phyloP scores from a whole-genome alignment of 768 basidiomycete genomes.

The Suillus ampliporus region DNA sequence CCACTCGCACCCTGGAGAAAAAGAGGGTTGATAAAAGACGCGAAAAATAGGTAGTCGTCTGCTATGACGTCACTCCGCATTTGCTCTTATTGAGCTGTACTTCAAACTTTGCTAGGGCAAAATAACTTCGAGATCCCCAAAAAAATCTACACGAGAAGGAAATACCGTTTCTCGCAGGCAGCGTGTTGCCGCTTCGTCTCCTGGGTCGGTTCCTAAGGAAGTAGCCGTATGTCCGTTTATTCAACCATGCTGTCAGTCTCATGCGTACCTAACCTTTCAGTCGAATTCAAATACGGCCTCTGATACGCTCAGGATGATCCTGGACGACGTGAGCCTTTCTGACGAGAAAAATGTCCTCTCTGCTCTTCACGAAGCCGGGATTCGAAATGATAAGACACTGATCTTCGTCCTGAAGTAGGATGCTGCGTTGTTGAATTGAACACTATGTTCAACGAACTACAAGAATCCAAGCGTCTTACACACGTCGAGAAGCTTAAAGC shows the following conservation, averaged over 20 bases:
- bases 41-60: not conserved
- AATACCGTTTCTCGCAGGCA: not conserved
- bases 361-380: not conserved
- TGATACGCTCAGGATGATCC: not conserved
- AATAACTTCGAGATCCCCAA: not conserved
- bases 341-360: not conserved
- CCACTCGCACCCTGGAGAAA: not conserved
- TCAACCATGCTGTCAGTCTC: not conserved
- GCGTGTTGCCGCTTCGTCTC: not conserved
- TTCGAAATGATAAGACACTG: not conserved
- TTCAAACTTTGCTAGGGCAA: not conserved
- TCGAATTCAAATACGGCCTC: not conserved
- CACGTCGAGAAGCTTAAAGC: not conserved
- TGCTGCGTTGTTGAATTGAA: not conserved
- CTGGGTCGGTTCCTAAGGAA: not conserved
- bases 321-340: not conserved
- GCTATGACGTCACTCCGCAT: not conserved
- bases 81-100: not conserved
- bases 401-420: not conserved
- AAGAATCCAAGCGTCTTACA: not conserved
- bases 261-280: not conserved
- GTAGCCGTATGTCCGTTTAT: not conserved
- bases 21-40: not conserved
- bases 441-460: not conserved
- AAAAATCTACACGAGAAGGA: not conserved